A percentile compares a stretch with the other conserved stretches of the same genome.
Evolutionary conservation across 73 alveolate species (phyloP).

Genomic region (Paramecium sonneborni): DNA sequence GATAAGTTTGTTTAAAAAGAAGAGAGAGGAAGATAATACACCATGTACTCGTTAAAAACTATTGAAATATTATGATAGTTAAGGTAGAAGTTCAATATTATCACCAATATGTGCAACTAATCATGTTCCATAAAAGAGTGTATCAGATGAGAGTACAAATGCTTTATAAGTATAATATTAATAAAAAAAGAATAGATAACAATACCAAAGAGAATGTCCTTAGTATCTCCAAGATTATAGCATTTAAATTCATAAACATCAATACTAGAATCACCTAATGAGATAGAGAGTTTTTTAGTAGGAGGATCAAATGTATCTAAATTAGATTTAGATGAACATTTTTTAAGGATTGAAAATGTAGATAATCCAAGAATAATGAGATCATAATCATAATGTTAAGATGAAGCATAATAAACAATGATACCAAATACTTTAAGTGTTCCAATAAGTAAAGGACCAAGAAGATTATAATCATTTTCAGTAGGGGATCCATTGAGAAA

Average conservation of each 20-base stretch:
- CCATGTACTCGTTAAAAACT: conserved; percentile 16
- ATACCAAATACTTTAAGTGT: not conserved
- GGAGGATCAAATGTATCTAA: conserved; percentile 27
- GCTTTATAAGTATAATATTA: not conserved
- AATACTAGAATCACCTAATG: conserved; percentile 21
- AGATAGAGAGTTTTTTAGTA: conserved; percentile 5
- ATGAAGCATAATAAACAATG: not conserved
- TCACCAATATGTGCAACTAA: not conserved
- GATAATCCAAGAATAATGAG: not conserved
- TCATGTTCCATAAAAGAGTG: conserved; percentile 28
- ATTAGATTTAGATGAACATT: conserved; percentile 36
- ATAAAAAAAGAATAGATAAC: not conserved
- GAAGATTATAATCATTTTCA: conserved; percentile 33
- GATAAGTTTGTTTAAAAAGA: not conserved
- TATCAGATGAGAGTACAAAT: conserved; percentile 17
- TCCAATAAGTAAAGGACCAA: not conserved
- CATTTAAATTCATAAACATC: not conserved
- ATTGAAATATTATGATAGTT: not conserved
- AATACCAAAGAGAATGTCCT: conserved; percentile 18
- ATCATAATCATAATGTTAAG: not conserved
- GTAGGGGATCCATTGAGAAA: conserved; percentile 1
- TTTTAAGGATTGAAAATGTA: not conserved
- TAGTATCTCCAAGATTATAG: conserved; percentile 17
- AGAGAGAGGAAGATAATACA: conserved; percentile 14
- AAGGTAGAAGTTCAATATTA: not conserved